Evolutionary conservation across 768 basidiomycete species (phyloP).

Genomic region (Boletus pseudopeckii): DNA sequence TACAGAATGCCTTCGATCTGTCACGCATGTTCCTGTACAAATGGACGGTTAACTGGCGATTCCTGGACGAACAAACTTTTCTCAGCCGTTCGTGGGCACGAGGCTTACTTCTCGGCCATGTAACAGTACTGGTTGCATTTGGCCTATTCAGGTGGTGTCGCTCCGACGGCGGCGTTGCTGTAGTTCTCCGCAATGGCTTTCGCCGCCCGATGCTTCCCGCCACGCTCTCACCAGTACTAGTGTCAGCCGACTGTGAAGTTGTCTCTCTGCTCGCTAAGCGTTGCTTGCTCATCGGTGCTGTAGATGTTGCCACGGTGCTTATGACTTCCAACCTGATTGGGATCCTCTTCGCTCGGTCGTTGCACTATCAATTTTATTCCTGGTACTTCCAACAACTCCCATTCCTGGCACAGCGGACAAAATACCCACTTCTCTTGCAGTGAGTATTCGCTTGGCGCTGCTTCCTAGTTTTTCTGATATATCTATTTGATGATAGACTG

Average conservation of each 20-base stretch:
- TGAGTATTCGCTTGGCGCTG: slow-evolving; percentile 32
- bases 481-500: slow-evolving; percentile 42
- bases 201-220: slow-evolving; percentile 50
- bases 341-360: slow-evolving; percentile 85
- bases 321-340: slow-evolving; percentile 93
- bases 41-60: slow-evolving; percentile 99
- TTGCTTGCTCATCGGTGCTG: slow-evolving; percentile 12
- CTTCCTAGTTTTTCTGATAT: background rate
- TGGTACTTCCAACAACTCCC: slow-evolving; percentile 96
- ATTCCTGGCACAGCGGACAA: slow-evolving; percentile 73
- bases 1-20: slow-evolving; percentile 79
- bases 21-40: slow-evolving; percentile 86
- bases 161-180: slow-evolving; percentile 61
- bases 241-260: slow-evolving; percentile 64
- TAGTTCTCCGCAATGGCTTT: slow-evolving; percentile 54
- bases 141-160: slow-evolving; percentile 75
- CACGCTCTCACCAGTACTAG: slow-evolving; percentile 38
- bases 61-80: slow-evolving; percentile 76
- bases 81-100: slow-evolving; percentile 58
- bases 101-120: slow-evolving; percentile 65
- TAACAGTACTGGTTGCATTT: slow-evolving; percentile 56
- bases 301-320: slow-evolving; percentile 77
- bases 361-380: slow-evolving; percentile 98
- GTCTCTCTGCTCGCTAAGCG: background rate
- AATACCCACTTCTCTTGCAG: slow-evolving; percentile 61